Conservation (phyloP, 805 yeast genomes). For the Ogataea dorogensis region DNA sequence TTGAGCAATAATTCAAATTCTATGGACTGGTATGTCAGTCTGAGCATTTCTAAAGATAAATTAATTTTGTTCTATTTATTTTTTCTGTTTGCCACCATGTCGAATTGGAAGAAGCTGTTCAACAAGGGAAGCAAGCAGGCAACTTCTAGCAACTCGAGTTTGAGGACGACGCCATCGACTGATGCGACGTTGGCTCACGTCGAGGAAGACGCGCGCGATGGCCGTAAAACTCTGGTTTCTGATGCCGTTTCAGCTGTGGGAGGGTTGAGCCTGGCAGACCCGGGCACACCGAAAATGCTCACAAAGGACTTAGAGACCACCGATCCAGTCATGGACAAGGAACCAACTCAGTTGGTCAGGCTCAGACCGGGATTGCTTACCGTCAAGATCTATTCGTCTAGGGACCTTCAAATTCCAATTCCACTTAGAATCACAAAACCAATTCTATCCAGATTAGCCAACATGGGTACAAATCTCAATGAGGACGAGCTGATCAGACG, state of each 20-base stretch:
- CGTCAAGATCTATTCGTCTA: constrained; percentile 71
- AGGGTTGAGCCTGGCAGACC: constrained; percentile 10
- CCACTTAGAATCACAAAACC: constrained; percentile 63
- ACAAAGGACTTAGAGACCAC: constrained; percentile 31
- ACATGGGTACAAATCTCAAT: constrained; percentile 46
- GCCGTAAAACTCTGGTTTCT: constrained; percentile 25
- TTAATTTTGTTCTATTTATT: neutral
- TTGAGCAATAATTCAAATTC: constrained; percentile 57
- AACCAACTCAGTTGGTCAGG: constrained; percentile 11
- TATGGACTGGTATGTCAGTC: constrained; percentile 26
- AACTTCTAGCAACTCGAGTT: constrained; percentile 16
- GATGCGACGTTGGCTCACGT: constrained; percentile 14
- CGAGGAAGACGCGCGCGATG: constrained; percentile 18
- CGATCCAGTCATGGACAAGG: constrained; percentile 34
- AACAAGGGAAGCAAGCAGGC: constrained; percentile 23
- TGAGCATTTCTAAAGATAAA: constrained; percentile 8
- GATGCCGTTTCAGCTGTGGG: constrained; percentile 17
- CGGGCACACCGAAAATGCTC: constrained; percentile 22
- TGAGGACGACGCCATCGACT: constrained; percentile 12
- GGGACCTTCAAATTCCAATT: constrained; percentile 67
- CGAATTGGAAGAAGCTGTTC: constrained; percentile 34
- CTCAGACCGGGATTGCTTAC: constrained; percentile 70
- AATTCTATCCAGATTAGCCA: constrained; percentile 63
- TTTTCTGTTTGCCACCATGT: constrained; percentile 25
- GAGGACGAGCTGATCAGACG: constrained; percentile 33